phyloP scores from a whole-genome alignment of 2,329 filamentous ascomycete genomes.

The Aspergillus unguis region DNA sequence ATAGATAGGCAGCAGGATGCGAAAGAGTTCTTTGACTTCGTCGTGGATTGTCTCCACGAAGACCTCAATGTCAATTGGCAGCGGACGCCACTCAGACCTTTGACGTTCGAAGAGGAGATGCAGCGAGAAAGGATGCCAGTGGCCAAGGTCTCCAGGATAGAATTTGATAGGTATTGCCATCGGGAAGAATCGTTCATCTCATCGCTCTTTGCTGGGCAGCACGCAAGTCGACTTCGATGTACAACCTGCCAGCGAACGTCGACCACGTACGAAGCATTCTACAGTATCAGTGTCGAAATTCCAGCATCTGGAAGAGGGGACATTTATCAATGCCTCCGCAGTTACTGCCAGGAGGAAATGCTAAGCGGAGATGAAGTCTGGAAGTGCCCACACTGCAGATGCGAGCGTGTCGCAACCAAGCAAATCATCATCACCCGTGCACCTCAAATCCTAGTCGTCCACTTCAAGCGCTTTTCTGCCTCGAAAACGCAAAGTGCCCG shows the following conservation, averaged over 20 bases:
- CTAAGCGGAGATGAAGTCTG: conserved; percentile 65
- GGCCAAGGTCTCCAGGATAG: conserved; percentile 64
- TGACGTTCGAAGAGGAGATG: conserved; percentile 60
- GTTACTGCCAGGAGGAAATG: conserved; percentile 65
- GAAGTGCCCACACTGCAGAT: conserved; percentile 73
- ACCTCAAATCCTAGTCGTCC: conserved; percentile 73
- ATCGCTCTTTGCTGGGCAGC: conserved; percentile 72
- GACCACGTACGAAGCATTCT: conserved; percentile 68
- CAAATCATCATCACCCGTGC: conserved; percentile 72
- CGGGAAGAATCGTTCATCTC: conserved; percentile 73
- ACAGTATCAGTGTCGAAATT: conserved; percentile 69
- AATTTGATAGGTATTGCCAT: conserved; percentile 70
- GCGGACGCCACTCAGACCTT: conserved; percentile 54
- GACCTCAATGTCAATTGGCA: conserved; percentile 74
- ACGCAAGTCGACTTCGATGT: conserved; percentile 60
- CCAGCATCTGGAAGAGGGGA: conserved; percentile 58
- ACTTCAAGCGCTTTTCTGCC: conserved; percentile 68
- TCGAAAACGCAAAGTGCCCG: conserved; percentile 54
- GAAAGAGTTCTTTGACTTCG: conserved; percentile 81
- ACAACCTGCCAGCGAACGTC: conserved; percentile 60
- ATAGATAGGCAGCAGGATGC: conserved; percentile 81
- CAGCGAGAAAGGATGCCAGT: conserved; percentile 59
- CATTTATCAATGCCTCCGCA: conserved; percentile 66
- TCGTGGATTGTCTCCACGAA: conserved; percentile 77
- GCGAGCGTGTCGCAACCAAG: conserved; percentile 64